A percentile compares a stretch with the other conserved stretches of the same genome.
Evolutionary conservation across 2,329 filamentous ascomycete species (phyloP).

Genomic region (Alternaria postmessia): DNA sequence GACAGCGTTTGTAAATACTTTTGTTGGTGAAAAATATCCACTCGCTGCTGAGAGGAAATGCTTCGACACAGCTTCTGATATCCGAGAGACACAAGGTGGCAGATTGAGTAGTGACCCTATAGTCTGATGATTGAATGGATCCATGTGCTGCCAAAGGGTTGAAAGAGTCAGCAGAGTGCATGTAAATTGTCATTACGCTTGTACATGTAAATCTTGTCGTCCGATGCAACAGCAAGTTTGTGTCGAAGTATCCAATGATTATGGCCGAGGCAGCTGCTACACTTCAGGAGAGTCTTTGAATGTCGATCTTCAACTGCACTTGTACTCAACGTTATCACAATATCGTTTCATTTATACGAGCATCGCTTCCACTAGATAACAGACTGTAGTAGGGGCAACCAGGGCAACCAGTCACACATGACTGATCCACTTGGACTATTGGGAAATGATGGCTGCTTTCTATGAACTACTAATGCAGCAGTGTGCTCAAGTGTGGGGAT

Average conservation of each 20-base stretch:
- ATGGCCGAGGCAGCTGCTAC: neutral
- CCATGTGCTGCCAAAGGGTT: neutral
- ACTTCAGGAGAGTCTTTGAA: neutral
- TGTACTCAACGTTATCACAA: neutral
- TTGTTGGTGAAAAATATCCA: neutral
- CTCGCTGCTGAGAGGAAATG: conserved; percentile 1
- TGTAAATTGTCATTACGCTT: neutral
- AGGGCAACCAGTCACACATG: neutral
- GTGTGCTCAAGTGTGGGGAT: neutral
- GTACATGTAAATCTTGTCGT: too few relatives aligned
- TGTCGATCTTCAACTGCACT: neutral
- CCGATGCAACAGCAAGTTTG: neutral
- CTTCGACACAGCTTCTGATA: neutral
- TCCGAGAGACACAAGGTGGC: neutral
- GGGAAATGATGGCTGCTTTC: neutral
- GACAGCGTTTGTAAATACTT: conserved; percentile 3
- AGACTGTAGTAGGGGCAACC: neutral
- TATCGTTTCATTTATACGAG: neutral
- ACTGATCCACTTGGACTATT: neutral
- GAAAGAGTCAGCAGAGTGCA: neutral
- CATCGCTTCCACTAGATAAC: neutral
- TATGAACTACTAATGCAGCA: neutral
- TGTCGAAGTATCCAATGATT: neutral
- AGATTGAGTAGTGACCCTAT: neutral
- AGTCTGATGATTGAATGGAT: neutral